These are phyloP conservation scores for Exobasidium rhododendri DNA, from an alignment of 1,284 basidiomycete genomes.

Conservation along the genomic window DNA sequence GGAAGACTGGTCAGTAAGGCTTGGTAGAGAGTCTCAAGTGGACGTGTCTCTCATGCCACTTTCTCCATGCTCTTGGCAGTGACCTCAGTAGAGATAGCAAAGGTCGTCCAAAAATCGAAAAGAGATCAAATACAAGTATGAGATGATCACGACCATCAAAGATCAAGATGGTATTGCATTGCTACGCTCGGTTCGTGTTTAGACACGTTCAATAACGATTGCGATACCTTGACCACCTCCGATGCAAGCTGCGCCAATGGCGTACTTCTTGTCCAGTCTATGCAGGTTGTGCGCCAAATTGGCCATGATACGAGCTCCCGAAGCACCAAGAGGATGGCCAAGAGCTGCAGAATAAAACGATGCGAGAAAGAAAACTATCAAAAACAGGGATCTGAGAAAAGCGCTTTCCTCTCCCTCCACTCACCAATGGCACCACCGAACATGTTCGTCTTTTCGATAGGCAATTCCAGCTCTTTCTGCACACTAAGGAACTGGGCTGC, in stretches of 20 bases:
- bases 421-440: constrained; percentile 59
- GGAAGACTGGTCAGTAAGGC: too few relatives aligned
- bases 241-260: constrained; percentile 62
- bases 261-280: constrained; percentile 61
- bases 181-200: too few relatives aligned
- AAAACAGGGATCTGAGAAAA: constrained; percentile 1
- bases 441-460: constrained; percentile 61
- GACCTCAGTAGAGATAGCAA: too few relatives aligned
- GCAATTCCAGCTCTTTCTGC: constrained; percentile 78
- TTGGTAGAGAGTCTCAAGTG: too few relatives aligned
- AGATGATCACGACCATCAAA: neutral
- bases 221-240: constrained; percentile 59
- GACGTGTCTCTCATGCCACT: too few relatives aligned
- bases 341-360: constrained; percentile 58
- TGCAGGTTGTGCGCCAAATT: constrained; percentile 61
- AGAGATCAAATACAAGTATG: too few relatives aligned
- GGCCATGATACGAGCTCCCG: constrained; percentile 60
- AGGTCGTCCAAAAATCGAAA: too few relatives aligned
- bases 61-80: too few relatives aligned
- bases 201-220: constrained; percentile 53
- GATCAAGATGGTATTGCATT: neutral
- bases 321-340: constrained; percentile 62
- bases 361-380: constrained; percentile 25
- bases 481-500: constrained; percentile 88
- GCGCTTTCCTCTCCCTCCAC: constrained; percentile 5